phyloP scores from a whole-genome alignment of 768 basidiomycete genomes.

The Neoboletus brunneissimus region DNA sequence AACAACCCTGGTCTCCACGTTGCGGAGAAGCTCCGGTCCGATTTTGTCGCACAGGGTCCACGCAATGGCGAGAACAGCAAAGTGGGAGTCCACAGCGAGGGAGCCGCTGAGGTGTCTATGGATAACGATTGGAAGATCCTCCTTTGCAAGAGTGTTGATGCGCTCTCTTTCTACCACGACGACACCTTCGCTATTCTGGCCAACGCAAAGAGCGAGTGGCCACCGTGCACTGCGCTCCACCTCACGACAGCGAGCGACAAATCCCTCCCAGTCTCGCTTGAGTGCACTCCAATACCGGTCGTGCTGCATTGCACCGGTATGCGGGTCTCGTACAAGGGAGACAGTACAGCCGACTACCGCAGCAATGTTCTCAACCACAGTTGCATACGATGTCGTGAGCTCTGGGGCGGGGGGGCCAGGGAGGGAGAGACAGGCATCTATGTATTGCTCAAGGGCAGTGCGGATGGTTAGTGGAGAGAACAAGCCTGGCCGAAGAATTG shows the following conservation, averaged over 20 bases:
- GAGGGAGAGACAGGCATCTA: conserved; percentile 63
- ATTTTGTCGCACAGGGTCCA: conserved; percentile 63
- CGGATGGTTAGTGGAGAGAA: conserved; percentile 83
- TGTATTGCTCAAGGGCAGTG: conserved; percentile 81
- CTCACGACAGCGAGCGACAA: conserved; percentile 85
- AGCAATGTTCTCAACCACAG: conserved; percentile 71
- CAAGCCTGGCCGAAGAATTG: conserved; percentile 81
- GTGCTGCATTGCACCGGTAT: conserved; percentile 77
- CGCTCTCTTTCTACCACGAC: conserved; percentile 78
- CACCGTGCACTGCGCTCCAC: conserved; percentile 84
- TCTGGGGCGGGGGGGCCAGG: conserved; percentile 56
- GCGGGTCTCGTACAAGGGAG: conserved; percentile 63
- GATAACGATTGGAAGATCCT: conserved; percentile 65
- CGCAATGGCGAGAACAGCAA: conserved; percentile 55
- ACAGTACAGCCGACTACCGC: conserved; percentile 88
- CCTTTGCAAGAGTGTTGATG: conserved; percentile 56
- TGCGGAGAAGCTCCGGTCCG: conserved; percentile 54
- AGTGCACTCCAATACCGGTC: conserved; percentile 80
- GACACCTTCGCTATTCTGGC: conserved; percentile 41
- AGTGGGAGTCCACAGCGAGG: conserved; percentile 46
- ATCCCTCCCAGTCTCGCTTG: conserved; percentile 95
- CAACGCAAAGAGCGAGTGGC: conserved; percentile 66
- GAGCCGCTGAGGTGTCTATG: conserved; percentile 48
- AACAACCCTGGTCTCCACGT: conserved; percentile 55
- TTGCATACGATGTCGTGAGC: conserved; percentile 59